phyloP scores from a whole-genome alignment of 345 rosid genomes.

The Atalantia buxifolia region DNA sequence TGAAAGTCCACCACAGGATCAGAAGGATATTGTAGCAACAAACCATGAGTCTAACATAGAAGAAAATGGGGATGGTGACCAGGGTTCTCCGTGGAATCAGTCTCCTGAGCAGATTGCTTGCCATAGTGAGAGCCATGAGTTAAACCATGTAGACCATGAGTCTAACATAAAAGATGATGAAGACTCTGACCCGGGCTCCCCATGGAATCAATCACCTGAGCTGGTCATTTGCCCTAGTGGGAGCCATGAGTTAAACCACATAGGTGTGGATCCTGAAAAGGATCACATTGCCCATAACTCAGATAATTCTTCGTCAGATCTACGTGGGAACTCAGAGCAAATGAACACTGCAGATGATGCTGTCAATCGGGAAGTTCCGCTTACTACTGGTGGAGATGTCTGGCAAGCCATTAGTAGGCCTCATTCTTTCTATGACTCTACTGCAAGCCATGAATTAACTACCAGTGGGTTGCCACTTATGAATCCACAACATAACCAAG shows the following conservation, averaged over 20 bases:
- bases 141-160: conserved; percentile 22
- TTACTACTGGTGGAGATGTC: conserved; percentile 47
- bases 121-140: conserved; percentile 26
- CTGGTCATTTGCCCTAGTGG: conserved; percentile 34
- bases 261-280: conserved; percentile 33
- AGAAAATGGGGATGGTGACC: conserved; percentile 31
- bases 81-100: conserved; percentile 25
- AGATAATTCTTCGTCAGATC: conserved; percentile 39
- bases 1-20: conserved; percentile 26
- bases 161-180: conserved; percentile 26
- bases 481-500: conserved; percentile 43
- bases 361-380: conserved; percentile 40
- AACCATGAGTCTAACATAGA: conserved; percentile 16
- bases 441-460: conserved; percentile 41
- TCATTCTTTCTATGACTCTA: conserved; percentile 41
- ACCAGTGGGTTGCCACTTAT: conserved; percentile 42
- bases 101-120: conserved; percentile 43
- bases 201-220: conserved; percentile 30
- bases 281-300: conserved; percentile 34
- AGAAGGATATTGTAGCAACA: conserved; percentile 29
- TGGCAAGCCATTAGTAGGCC: conserved; percentile 58
- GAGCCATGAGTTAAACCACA: conserved; percentile 27
- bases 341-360: conserved; percentile 38
- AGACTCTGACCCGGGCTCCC: conserved; percentile 30
- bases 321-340: conserved; percentile 28